Percentiles rank a stretch among this genome's conserved stretches.
These are phyloP conservation scores for Cyberlindnera nakhonratchasimensis DNA, from an alignment of 805 yeast species.

Conservation along the genomic window DNA sequence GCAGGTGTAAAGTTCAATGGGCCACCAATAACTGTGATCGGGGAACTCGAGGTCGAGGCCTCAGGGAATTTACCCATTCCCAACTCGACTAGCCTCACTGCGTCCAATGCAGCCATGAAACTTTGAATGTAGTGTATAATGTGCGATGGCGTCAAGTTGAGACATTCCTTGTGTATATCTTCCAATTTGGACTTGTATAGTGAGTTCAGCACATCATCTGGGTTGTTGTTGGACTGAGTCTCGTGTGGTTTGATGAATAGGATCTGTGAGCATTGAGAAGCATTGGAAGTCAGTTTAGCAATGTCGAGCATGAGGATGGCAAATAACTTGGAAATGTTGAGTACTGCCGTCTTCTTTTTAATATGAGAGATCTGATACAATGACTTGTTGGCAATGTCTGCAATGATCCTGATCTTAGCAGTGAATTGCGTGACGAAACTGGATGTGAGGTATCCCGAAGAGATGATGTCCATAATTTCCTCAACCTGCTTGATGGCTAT, in stretches of 20 bases:
- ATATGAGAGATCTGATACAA: conserved; percentile 27
- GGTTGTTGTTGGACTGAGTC: conserved; percentile 24
- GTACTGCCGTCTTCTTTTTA: conserved; percentile 29
- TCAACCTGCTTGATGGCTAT: conserved; percentile 32
- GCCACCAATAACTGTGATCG: conserved; percentile 30
- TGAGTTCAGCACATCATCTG: conserved; percentile 29
- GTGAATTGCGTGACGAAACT: conserved; percentile 26
- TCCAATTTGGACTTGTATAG: conserved; percentile 25
- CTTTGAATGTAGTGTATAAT: conserved; percentile 33
- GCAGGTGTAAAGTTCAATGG: conserved; percentile 29
- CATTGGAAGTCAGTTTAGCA: conserved; percentile 30
- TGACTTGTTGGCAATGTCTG: conserved; percentile 15
- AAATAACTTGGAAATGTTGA: conserved; percentile 35
- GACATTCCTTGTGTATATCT: conserved; percentile 16
- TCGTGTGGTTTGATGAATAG: conserved; percentile 37
- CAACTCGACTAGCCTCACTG: conserved; percentile 35
- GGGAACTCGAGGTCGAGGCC: conserved; percentile 14
- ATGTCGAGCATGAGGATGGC: conserved; percentile 32
- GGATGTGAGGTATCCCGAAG: conserved; percentile 26
- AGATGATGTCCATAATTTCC: conserved; percentile 34
- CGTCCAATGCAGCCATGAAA: conserved; percentile 30
- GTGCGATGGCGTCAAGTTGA: conserved; percentile 21
- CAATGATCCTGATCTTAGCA: conserved; percentile 25
- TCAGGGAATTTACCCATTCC: conserved; percentile 38
- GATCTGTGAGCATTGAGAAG: conserved; percentile 31